Evolutionary conservation across 2,329 filamentous ascomycete species (phyloP).

Genomic region (Boeremia lycopersici): DNA sequence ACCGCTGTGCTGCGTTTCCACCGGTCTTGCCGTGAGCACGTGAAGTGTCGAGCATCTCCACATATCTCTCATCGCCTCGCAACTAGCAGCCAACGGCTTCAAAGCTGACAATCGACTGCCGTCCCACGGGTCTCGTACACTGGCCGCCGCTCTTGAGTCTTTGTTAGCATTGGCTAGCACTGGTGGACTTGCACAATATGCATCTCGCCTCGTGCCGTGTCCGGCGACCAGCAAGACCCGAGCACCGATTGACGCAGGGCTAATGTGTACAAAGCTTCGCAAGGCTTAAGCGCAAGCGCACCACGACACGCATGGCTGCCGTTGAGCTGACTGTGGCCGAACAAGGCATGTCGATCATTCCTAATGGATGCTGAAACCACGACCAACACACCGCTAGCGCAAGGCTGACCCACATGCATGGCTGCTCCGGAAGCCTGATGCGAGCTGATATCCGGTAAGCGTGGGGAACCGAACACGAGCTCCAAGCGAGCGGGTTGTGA

Average conservation of each 20-base stretch:
- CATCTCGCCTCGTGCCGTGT: background rate
- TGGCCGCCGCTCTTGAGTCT: background rate
- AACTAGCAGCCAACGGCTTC: conserved; percentile 2
- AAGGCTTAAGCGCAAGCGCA: conserved; percentile 2
- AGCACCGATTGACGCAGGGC: background rate
- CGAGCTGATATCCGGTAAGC: conserved; percentile 11
- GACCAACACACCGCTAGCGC: conserved; percentile 5
- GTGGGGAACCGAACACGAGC: conserved; percentile 14
- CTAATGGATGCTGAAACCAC: background rate
- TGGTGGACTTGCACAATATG: background rate
- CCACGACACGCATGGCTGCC: background rate
- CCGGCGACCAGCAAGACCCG: background rate
- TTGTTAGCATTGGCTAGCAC: background rate
- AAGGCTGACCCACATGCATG: conserved; percentile 2
- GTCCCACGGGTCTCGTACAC: background rate
- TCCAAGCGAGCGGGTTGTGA: conserved; percentile 4
- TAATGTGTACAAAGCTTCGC: background rate
- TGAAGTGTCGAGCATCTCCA: background rate
- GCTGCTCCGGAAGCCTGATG: background rate
- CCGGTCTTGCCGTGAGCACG: conserved; percentile 2
- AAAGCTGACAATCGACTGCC: conserved; percentile 2
- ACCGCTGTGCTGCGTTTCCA: conserved; percentile 4
- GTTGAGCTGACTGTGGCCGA: conserved; percentile 4
- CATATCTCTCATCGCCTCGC: background rate
- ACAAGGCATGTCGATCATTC: conserved; percentile 5